Evolutionary conservation across 2,329 filamentous ascomycete species (phyloP).

Genomic region (Pseudogymnoascus destructans): DNA sequence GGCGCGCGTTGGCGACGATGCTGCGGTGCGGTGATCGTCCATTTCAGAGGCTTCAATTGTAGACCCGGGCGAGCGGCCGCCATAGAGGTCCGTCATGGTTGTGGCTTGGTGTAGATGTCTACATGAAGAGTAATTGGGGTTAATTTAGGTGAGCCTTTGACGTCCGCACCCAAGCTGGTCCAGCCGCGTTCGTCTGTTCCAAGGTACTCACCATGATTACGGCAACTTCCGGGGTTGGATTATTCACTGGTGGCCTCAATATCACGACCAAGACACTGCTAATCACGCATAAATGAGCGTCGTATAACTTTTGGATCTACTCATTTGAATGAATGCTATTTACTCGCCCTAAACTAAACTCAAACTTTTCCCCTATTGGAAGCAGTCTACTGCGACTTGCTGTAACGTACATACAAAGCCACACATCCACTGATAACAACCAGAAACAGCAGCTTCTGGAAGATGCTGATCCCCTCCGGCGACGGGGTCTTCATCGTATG

Average conservation of each 20-base stretch:
- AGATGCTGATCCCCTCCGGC: slow-evolving; percentile 29
- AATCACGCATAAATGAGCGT: background rate
- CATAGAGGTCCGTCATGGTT: slow-evolving; percentile 15
- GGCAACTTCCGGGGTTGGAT: background rate
- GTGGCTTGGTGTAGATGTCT: background rate
- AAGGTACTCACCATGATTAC: background rate
- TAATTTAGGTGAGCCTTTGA: background rate
- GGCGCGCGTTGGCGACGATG: slow-evolving; percentile 21
- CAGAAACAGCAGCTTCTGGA: slow-evolving; percentile 40
- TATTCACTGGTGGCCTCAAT: background rate
- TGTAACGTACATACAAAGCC: background rate
- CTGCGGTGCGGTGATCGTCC: slow-evolving; percentile 20
- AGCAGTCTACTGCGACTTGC: slow-evolving; percentile 2
- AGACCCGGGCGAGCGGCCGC: slow-evolving; percentile 19
- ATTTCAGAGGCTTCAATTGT: slow-evolving; percentile 24
- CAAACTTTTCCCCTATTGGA: background rate
- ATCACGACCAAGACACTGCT: background rate
- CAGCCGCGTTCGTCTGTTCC: slow-evolving; percentile 5
- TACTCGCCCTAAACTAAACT: background rate
- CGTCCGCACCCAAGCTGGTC: background rate
- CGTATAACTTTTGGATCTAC: background rate
- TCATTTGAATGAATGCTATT: background rate
- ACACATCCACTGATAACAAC: slow-evolving; percentile 23
- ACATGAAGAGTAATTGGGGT: background rate
- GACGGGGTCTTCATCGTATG: slow-evolving; percentile 15